Evolutionary conservation across 352 stramenopile genomes (phyloP), one percentile per base, ranked within the genome.

Genomic region (Phytophthora uliginosa): DNA sequence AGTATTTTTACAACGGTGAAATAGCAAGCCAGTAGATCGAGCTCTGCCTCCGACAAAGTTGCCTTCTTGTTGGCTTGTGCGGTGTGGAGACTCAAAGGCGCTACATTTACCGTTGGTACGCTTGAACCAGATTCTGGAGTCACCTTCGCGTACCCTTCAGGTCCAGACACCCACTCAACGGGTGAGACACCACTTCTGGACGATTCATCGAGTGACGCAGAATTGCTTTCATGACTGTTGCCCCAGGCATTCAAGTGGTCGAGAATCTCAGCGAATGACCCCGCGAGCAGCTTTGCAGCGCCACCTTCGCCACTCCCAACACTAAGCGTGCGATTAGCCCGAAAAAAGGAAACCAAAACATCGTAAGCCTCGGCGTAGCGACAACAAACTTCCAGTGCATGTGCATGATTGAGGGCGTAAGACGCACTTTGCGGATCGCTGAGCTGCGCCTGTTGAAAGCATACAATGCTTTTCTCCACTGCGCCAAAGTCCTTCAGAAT

Each of bases 1-100:
- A 97, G 47, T 50, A 97, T 86, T 73, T 98, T 98, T n/a, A 92
- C 79, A 17, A 94, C 47, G 3, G 89, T 88, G 63, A 95, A 96
- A 61, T 89, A 85, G 38, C 92, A 87, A 26, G 91, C 90, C 2
- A 98, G 56, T 17, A 96, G 59, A 53, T 98, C 88, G 13, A 93
- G 71, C 20, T 97, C 89, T n/a, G 75, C 61, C 3, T 92, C 78
- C 0, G 61, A 52, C 45, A 76, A 56, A 56, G 18, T 6, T 2
- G 18, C 3, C 17, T 54, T 60, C 34, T 54, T 66, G 36, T 63
- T 70, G 10, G 38, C 18, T 60, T 74, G 53, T 1, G 45, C 15
- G 0, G 36, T 56, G 8, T 52, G 7, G 48, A 45, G 15, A 38
- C 9, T 55, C 4, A 68, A 20, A 8, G 50, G 26, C 4, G 34